Evolutionary conservation across 257 asterid genomes (phyloP).

Genomic region (Hygrophila difformis): DNA sequence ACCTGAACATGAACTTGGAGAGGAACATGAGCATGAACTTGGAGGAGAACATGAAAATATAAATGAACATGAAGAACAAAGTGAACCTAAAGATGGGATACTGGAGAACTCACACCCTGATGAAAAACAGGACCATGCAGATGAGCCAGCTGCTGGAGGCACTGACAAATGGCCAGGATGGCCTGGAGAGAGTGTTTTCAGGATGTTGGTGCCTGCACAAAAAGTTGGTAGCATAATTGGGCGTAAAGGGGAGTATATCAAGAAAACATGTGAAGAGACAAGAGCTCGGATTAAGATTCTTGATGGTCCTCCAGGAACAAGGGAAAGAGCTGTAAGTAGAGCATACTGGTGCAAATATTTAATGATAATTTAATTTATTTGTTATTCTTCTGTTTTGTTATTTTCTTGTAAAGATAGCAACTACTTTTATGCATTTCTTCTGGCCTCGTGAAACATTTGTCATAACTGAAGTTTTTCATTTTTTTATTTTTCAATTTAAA

Average conservation of each 20-base stretch:
- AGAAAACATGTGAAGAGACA: constrained; percentile 90
- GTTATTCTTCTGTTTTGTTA: not conserved
- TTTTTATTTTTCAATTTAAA: no score
- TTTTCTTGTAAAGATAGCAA: not conserved
- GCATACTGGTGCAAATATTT: no score
- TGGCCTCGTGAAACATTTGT: no score
- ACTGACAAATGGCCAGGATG: constrained; percentile 96
- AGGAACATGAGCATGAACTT: constrained; percentile 10
- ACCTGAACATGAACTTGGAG: constrained; percentile 11
- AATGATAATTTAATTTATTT: no score
- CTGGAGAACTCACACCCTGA: constrained; percentile 33
- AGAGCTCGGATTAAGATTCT: constrained; percentile 95
- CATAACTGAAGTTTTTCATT: no score
- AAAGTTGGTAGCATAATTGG: constrained; percentile 98
- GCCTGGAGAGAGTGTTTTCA: constrained; percentile 95
- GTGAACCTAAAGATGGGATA: constrained; percentile 19
- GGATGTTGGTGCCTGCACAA: constrained; percentile 92
- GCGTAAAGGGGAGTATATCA: constrained; percentile 93
- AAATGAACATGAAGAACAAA: constrained; percentile 20
- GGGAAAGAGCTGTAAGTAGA: constrained; percentile 98
- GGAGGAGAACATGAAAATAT: constrained; percentile 12
- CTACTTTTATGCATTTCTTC: not conserved
- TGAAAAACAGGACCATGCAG: constrained; percentile 35
- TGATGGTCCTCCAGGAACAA: constrained; percentile 92
- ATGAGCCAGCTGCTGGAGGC: constrained; percentile 37